Conservation (phyloP, 2,329 filamentous ascomycete genomes). For the Botrytis porri region DNA sequence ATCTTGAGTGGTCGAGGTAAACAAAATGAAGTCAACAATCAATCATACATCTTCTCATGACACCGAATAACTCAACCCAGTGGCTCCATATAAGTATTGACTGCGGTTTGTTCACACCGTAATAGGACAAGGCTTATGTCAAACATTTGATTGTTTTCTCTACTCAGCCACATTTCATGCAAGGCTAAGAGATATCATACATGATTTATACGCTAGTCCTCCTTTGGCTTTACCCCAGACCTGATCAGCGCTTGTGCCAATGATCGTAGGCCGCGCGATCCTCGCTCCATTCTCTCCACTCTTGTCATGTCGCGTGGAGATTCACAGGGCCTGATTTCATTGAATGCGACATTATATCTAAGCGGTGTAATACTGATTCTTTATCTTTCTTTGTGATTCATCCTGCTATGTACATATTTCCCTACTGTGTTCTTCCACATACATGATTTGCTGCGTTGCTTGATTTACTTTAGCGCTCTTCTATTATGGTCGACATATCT, state of each 20-base stretch:
- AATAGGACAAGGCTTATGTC: neutral
- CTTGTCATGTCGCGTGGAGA: neutral
- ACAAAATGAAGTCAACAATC: neutral
- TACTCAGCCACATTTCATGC: conserved; percentile 6
- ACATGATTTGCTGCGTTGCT: neutral
- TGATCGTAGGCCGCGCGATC: neutral
- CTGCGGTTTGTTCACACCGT: neutral
- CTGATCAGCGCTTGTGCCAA: neutral
- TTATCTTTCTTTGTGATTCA: neutral
- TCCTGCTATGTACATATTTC: neutral
- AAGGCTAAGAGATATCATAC: neutral
- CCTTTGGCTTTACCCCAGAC: conserved; percentile 14
- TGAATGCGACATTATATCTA: neutral
- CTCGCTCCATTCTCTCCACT: neutral
- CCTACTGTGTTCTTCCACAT: neutral
- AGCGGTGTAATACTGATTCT: neutral
- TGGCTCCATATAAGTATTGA: neutral
- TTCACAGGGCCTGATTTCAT: neutral
- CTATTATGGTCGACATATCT: neutral
- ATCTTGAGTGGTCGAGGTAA: neutral
- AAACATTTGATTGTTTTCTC: neutral
- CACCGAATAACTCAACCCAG: neutral
- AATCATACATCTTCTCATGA: neutral
- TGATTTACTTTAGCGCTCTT: neutral
- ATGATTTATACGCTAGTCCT: neutral